phyloP scores from a whole-genome alignment of 768 basidiomycete species.

The Botryobasidium botryosum region DNA sequence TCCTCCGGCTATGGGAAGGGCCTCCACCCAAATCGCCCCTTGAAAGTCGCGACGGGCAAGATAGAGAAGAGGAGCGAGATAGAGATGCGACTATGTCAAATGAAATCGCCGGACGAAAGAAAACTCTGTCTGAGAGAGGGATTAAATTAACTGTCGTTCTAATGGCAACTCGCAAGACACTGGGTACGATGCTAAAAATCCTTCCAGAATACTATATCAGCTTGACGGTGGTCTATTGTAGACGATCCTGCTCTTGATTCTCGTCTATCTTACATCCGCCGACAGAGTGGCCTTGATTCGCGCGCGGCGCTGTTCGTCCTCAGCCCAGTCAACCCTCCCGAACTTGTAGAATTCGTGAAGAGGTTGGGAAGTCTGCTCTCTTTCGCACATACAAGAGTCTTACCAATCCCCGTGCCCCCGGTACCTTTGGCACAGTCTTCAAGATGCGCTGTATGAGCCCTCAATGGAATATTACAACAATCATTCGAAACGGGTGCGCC shows the following conservation, averaged over 20 bases:
- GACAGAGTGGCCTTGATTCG: conserved; percentile 78
- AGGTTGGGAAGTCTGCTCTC: conserved; percentile 30
- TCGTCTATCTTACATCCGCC: conserved; percentile 71
- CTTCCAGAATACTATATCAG: no score
- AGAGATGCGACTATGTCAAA: conserved; percentile 61
- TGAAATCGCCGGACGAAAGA: conserved; percentile 68
- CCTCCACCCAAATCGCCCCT: conserved; percentile 31
- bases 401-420: conserved; percentile 1
- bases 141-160: conserved; percentile 92
- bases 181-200: no score
- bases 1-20: conserved; percentile 62
- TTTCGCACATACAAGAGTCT: neutral
- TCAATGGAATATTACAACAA: conserved; percentile 86
- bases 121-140: conserved; percentile 60
- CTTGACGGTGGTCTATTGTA: no score
- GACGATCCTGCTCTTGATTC: conserved; percentile 75
- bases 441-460: conserved; percentile 75
- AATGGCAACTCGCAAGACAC: conserved; percentile 70
- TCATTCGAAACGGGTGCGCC: conserved; percentile 79
- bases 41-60: conserved; percentile 10
- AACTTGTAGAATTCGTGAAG: conserved; percentile 76
- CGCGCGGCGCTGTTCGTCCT: conserved; percentile 87
- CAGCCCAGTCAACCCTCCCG: conserved; percentile 73
- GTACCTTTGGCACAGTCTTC: conserved; percentile 35
- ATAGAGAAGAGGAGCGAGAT: conserved; percentile 46